These are phyloP conservation scores for Gautieria morchelliformis DNA, from an alignment of 768 basidiomycete genomes.

Conservation along the genomic window DNA sequence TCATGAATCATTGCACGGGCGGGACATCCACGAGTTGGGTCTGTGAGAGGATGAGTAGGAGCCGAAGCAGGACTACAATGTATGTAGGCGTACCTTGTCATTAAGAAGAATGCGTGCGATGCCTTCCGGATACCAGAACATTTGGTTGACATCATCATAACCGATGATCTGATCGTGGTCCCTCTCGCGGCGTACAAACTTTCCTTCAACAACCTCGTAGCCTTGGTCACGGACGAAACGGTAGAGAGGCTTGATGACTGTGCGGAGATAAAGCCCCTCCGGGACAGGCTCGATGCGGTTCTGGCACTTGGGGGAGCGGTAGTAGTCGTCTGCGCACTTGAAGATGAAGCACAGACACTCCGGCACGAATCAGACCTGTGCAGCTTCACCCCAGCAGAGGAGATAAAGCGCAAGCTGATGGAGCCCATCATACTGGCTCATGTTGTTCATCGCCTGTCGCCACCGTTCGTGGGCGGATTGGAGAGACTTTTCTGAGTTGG, in stretches of 20 bases:
- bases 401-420: constrained; percentile 93
- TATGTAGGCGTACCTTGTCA: constrained; percentile 59
- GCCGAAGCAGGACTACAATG: neutral
- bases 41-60: constrained; percentile 29
- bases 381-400: constrained; percentile 96
- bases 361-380: constrained; percentile 92
- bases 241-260: constrained; percentile 90
- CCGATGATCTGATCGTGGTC: too few relatives aligned
- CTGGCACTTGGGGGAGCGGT: constrained; percentile 97
- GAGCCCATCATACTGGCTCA: constrained; percentile 92
- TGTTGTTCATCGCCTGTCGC: constrained; percentile 94
- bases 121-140: constrained; percentile 99
- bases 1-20: constrained; percentile 90
- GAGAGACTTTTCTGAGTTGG: constrained; percentile 50
- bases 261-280: constrained; percentile 87
- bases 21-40: constrained; percentile 86
- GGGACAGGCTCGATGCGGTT: constrained; percentile 84
- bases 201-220: constrained; percentile 92
- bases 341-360: too few relatives aligned
- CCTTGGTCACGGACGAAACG: constrained; percentile 96
- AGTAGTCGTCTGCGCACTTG: constrained; percentile 99
- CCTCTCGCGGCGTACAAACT: constrained; percentile 85
- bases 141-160: constrained; percentile 97
- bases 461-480: constrained; percentile 83
- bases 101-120: constrained; percentile 78